A percentile compares a stretch with the other conserved stretches of the same genome.
Conservation (phyloP, 768 basidiomycete species). For the Russula sp. region DNA sequence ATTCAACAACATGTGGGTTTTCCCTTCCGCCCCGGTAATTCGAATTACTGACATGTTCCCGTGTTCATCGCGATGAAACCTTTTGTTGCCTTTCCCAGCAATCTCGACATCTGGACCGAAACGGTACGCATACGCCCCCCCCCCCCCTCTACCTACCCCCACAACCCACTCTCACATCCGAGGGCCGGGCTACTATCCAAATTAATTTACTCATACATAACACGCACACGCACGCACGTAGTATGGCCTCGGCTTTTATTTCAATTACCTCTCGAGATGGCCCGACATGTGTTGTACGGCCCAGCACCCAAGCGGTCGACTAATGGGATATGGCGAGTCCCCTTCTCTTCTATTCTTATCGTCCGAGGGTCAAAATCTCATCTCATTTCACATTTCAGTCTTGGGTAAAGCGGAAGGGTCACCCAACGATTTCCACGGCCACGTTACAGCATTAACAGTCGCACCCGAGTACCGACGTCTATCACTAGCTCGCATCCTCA, state of each 20-base stretch:
- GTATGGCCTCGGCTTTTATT: conserved; percentile 88
- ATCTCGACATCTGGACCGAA: conserved; percentile 96
- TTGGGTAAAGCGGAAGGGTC: conserved; percentile 90
- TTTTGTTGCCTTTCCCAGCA: conserved; percentile 44
- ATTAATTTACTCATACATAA: no score
- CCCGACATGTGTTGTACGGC: conserved; percentile 86
- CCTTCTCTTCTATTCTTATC: conserved; percentile 34
- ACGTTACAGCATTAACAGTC: conserved; percentile 93
- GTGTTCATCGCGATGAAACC: background rate
- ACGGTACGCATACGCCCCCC: conserved; percentile 51
- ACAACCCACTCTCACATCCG: background rate
- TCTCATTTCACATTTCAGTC: conserved; percentile 47
- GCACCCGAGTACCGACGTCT: conserved; percentile 91
- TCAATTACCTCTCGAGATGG: conserved; percentile 87
- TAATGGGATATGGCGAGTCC: conserved; percentile 72
- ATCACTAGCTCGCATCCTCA: conserved; percentile 82
- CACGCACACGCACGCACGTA: no score
- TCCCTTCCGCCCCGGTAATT: no score
- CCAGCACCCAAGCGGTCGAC: conserved; percentile 72
- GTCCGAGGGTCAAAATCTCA: background rate
- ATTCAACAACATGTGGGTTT: conserved; percentile 82
- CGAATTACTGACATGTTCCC: no score
- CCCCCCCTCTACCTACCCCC: background rate
- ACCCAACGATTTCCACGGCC: conserved; percentile 81
- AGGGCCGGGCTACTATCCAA: no score